These are phyloP conservation scores for Echeveria elegans DNA, from an alignment of 164 flowering plant species.

Conservation along the genomic window DNA sequence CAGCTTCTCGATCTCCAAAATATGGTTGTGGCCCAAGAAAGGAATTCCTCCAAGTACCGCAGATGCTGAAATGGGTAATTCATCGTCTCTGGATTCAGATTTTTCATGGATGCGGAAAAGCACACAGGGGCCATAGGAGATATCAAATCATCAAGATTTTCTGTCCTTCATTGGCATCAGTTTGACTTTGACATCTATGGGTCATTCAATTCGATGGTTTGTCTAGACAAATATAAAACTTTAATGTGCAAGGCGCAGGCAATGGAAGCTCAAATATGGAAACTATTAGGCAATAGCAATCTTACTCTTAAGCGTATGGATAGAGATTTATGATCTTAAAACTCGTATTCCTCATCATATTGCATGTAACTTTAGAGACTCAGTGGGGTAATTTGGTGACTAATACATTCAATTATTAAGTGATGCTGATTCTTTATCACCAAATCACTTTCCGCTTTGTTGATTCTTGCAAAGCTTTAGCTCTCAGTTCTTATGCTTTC, in stretches of 20 bases:
- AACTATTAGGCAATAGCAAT: not conserved
- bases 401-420: not conserved
- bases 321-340: not conserved
- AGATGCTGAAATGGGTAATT: conserved; percentile 19
- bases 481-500: not conserved
- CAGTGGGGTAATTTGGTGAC: not conserved
- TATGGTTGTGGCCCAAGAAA: conserved; percentile 57
- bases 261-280: not conserved
- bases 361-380: not conserved
- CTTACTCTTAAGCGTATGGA: not conserved
- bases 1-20: conserved; percentile 60
- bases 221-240: not conserved
- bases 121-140: conserved; percentile 18
- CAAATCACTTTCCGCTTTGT: not conserved
- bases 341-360: not conserved
- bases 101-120: conserved; percentile 33
- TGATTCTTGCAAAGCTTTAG: not conserved
- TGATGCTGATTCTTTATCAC: not conserved
- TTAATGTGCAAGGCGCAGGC: not conserved
- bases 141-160: not conserved
- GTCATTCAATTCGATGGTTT: not conserved
- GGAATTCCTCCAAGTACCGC: conserved; percentile 31
- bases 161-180: not conserved
- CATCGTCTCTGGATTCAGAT: conserved; percentile 26
- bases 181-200: not conserved